phyloP scores from a whole-genome alignment of 2,329 filamentous ascomycete genomes.

The Ascosphaera aggregata region DNA sequence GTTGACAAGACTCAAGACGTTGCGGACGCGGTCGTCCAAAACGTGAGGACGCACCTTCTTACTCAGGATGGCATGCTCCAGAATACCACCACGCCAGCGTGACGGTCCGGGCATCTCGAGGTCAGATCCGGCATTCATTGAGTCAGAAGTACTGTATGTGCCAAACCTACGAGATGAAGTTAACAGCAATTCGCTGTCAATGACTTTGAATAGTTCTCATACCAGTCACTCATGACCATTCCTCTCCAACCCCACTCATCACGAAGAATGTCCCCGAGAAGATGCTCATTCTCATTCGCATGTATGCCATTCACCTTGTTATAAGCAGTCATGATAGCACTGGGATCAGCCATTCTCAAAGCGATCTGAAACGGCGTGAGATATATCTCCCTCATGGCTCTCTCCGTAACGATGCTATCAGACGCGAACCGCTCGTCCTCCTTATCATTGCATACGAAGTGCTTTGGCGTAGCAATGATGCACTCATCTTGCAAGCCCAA shows the following conservation, averaged over 20 bases:
- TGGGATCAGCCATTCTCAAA: constrained; percentile 29
- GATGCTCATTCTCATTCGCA: constrained; percentile 18
- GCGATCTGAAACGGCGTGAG: constrained; percentile 40
- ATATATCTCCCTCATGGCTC: constrained; percentile 39
- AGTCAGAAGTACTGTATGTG: constrained; percentile 22
- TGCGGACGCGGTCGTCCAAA: constrained; percentile 33
- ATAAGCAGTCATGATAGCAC: constrained; percentile 35
- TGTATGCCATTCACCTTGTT: constrained; percentile 31
- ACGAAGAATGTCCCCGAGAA: constrained; percentile 22
- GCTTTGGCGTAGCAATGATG: constrained; percentile 58
- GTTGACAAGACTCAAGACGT: constrained; percentile 36
- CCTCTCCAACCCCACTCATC: constrained; percentile 24
- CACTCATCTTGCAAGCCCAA: constrained; percentile 50
- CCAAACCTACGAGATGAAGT: constrained; percentile 15
- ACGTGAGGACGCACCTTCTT: constrained; percentile 33
- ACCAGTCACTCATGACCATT: constrained; percentile 25
- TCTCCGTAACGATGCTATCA: constrained; percentile 21
- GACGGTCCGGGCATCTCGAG: constrained; percentile 25
- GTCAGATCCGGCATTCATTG: constrained; percentile 22
- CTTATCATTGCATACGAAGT: constrained; percentile 25
- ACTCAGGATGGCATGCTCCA: constrained; percentile 24
- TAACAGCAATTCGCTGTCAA: not conserved
- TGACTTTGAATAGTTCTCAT: not conserved
- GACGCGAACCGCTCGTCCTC: constrained; percentile 22
- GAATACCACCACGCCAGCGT: constrained; percentile 17